A percentile compares a stretch with the other conserved stretches of the same genome.
phyloP scores from a whole-genome alignment of 2,329 filamentous ascomycete genomes.

The Penicillium sp. region DNA sequence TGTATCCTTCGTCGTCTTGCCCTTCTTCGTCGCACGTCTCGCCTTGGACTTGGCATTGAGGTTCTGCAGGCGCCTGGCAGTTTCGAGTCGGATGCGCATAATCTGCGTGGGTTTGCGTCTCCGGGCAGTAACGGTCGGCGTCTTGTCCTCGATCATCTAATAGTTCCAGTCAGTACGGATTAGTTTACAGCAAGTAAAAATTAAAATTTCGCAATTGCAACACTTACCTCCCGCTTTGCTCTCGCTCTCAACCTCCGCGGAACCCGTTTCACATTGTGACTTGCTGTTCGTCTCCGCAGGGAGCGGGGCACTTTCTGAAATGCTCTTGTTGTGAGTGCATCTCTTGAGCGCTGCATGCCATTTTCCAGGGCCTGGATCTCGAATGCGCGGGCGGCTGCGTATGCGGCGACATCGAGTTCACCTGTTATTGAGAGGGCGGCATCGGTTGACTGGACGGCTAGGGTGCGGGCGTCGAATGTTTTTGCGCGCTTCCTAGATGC shows the following conservation, averaged over 20 bases:
- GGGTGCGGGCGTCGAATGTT: constrained; percentile 43
- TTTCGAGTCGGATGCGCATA: constrained; percentile 65
- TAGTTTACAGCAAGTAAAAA: background rate
- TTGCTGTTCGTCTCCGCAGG: constrained; percentile 82
- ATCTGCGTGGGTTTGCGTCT: constrained; percentile 47
- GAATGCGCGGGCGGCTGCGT: constrained; percentile 81
- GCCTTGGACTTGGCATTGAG: constrained; percentile 52
- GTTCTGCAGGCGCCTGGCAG: constrained; percentile 67
- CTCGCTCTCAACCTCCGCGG: constrained; percentile 72
- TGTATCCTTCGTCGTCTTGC: constrained; percentile 35
- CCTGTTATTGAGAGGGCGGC: constrained; percentile 61
- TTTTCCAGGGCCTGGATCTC: constrained; percentile 84
- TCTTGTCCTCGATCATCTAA: constrained; percentile 87
- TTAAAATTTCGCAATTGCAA: background rate
- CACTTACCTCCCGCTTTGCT: constrained; percentile 61
- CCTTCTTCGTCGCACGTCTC: constrained; percentile 46
- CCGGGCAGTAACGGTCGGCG: constrained; percentile 69
- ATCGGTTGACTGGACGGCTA: constrained; percentile 47
- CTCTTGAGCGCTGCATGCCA: constrained; percentile 75
- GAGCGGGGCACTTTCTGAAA: constrained; percentile 89
- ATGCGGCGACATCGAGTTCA: constrained; percentile 80
- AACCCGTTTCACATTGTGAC: constrained; percentile 90
- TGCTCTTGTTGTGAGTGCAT: constrained; percentile 65
- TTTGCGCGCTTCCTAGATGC: constrained; percentile 45
- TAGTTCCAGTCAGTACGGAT: background rate